A percentile compares a stretch with the other conserved stretches of the same genome.
These are phyloP conservation scores for Fraxinus albicans DNA, from an alignment of 305 asterid genomes.

Conservation along the genomic window DNA sequence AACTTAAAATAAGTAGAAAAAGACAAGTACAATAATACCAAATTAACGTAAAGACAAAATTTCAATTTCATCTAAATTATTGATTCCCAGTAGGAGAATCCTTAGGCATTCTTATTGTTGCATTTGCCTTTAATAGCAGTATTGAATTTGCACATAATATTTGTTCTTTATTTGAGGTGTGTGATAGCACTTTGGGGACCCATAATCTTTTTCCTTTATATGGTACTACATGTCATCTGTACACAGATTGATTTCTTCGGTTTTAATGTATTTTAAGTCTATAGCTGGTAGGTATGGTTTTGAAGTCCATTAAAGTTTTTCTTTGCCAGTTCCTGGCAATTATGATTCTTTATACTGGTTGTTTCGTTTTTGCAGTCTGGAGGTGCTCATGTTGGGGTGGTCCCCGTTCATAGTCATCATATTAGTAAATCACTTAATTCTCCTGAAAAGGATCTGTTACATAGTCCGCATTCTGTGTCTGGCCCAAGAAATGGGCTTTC, in stretches of 20 bases:
- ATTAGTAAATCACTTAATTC: conserved; percentile 42
- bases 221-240: conserved; percentile 6
- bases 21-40: not conserved
- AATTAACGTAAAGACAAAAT: too few species aligned
- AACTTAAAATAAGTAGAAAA: not conserved
- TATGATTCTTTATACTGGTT: not conserved
- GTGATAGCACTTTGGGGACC: conserved; percentile 21
- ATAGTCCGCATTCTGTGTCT: conserved; percentile 59
- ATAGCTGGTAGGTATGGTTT: conserved; percentile 1
- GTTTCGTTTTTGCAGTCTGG: conserved; percentile 46
- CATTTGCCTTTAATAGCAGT: not conserved
- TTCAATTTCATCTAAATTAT: conserved; percentile 2
- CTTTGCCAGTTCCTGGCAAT: conserved; percentile 8
- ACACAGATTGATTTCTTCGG: not conserved
- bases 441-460: conserved; percentile 39
- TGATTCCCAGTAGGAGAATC: conserved; percentile 8
- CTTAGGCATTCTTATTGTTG: not conserved
- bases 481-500: conserved; percentile 52
- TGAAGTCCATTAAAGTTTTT: not conserved
- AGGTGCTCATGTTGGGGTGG: conserved; percentile 46
- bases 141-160: not conserved
- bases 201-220: not conserved
- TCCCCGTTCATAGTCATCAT: conserved; percentile 40
- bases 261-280: conserved; percentile 21
- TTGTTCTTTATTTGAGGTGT: conserved; percentile 2